Conservation (phyloP, 805 yeast genomes). For the Metschnikowia henanensis region DNA sequence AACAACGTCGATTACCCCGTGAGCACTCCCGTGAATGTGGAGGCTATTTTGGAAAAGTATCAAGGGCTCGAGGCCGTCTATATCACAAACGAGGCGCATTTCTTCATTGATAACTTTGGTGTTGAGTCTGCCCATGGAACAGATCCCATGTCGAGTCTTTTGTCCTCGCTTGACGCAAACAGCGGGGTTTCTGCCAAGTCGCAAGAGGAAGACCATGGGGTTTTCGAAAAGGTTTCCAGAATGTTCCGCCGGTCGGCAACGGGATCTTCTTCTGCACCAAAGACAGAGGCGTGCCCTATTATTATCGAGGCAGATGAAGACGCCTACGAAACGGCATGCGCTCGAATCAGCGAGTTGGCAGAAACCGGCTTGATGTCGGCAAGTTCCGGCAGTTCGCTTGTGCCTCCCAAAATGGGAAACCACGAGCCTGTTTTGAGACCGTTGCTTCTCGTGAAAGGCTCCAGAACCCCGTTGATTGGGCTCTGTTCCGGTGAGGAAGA, state of each 20-base stretch:
- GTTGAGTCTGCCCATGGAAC: too few relatives aligned
- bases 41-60: neutral
- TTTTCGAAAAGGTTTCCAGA: neutral
- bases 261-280: neutral
- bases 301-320: neutral
- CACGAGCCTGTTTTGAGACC: slow-evolving; percentile 1
- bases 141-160: too few relatives aligned
- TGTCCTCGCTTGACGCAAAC: neutral
- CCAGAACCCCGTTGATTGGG: neutral
- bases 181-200: neutral
- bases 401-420: neutral
- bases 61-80: slow-evolving; percentile 5
- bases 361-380: neutral
- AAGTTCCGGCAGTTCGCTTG: neutral
- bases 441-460: neutral
- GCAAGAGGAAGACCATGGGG: neutral
- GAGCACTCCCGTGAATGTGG: slow-evolving; percentile 1
- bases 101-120: slow-evolving; percentile 3
- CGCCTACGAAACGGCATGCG: neutral
- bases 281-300: neutral
- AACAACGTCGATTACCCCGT: neutral
- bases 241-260: neutral
- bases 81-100: slow-evolving; percentile 3
- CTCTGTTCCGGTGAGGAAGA: neutral
- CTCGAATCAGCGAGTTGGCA: neutral